Evolutionary conservation across 2,329 filamentous ascomycete species (phyloP), one percentile per base, ranked within the genome.

Genomic region (Botrytis deweyae): DNA sequence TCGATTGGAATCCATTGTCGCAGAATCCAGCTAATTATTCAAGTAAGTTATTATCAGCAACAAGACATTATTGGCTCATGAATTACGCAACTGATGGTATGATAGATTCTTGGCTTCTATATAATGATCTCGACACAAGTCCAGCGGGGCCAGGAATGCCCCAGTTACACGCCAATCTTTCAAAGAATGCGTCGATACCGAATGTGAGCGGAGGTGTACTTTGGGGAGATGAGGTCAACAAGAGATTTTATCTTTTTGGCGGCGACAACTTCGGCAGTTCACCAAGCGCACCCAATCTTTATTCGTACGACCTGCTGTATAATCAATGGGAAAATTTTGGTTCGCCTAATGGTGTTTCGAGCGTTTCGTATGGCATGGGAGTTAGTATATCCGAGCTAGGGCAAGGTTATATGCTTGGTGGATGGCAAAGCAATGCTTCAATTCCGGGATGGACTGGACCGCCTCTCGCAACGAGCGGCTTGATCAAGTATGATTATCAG

Each of bases 151-250:
- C 86, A 22, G 76, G 76, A 42, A 73, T 78, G 84, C 89, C 89
- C 4, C 83, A 84, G 61, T 84, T 90, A 44, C 84, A 88, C 73
- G 84, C 86, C 55, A 88, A 90, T 73, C 83, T 91, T 14, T 86
- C 86, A 55, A 91, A 91, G 79, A 88, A 89, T 74, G 82, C 82
- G 25, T 84, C 85, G 4, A 83, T 91, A n/a, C 89, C 89, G 0
- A 82, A 83, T 74, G 81, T 87, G 12, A 81, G 82, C 62, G 84
- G 85, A 40, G 85, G 85, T 18, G 79, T 86, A 4, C 81, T 91
- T 20, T 91, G 89, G 89, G 83, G 85, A 12, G 90, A 91, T 79
- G 83, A 86, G 40, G 84, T 89, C 58, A 91, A 92, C 81, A 90
- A 90, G 79, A 84, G 86, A 62, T 85, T 92, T 68, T 91, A 90